A percentile compares a stretch with the other conserved stretches of the same genome.
Conservation (phyloP, 2,329 filamentous ascomycete species). For the Hypoxylon sp. region DNA sequence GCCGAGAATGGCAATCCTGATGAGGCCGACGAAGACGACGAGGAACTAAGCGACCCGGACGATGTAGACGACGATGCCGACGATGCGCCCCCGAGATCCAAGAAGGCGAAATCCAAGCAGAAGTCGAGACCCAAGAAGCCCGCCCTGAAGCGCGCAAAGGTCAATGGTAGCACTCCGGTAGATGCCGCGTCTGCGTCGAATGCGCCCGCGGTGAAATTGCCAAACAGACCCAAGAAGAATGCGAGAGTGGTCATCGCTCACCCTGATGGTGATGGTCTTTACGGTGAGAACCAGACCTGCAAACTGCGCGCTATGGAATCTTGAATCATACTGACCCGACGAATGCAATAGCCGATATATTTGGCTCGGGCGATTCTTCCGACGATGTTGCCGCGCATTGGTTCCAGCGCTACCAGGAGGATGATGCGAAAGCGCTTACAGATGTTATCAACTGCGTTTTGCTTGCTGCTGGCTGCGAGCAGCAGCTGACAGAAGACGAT, state of each 20-base stretch:
- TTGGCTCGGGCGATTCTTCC: constrained; percentile 64
- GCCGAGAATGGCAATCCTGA: constrained; percentile 49
- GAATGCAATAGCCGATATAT: constrained; percentile 69
- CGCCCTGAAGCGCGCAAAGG: constrained; percentile 69
- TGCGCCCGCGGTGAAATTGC: constrained; percentile 48
- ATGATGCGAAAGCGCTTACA: constrained; percentile 63
- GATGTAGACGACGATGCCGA: constrained; percentile 54
- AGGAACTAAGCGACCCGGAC: constrained; percentile 50
- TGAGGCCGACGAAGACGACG: constrained; percentile 55
- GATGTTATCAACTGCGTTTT: constrained; percentile 73
- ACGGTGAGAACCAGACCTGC: constrained; percentile 53
- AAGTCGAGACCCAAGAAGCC: constrained; percentile 61
- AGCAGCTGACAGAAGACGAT: constrained; percentile 80
- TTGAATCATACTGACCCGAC: constrained; percentile 27
- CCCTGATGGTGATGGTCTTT: constrained; percentile 62
- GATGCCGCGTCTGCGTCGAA: constrained; percentile 50
- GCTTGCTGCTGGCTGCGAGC: constrained; percentile 79
- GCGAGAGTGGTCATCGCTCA: constrained; percentile 60
- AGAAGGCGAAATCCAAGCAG: constrained; percentile 54
- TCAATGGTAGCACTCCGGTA: constrained; percentile 60
- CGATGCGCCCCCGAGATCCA: constrained; percentile 54
- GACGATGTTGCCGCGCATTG: constrained; percentile 67
- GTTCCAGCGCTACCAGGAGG: constrained; percentile 64
- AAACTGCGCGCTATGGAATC: not conserved
- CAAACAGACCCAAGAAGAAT: constrained; percentile 64